phyloP scores from a whole-genome alignment of 2,329 filamentous ascomycete genomes.

The Graphium sp. region DNA sequence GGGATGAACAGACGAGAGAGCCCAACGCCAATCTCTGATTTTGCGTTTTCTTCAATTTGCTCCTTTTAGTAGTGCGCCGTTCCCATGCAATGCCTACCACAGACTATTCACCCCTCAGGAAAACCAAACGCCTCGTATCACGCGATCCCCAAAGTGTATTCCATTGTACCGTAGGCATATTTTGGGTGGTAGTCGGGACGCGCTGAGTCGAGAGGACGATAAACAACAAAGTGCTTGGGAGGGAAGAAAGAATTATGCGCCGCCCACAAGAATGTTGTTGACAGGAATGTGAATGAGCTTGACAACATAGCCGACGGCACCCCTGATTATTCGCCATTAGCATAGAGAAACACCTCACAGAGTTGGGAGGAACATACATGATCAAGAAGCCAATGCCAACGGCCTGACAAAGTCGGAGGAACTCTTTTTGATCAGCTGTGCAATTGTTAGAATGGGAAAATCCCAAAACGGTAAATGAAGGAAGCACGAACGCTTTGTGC shows the following conservation, averaged over 20 bases:
- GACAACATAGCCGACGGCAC: slow-evolving; percentile 52
- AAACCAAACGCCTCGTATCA: not conserved
- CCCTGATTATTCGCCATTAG: slow-evolving; percentile 13
- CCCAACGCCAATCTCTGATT: not conserved
- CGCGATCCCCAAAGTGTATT: too few relatives aligned
- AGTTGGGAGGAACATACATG: slow-evolving; percentile 21
- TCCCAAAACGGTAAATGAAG: not conserved
- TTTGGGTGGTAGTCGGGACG: too few relatives aligned
- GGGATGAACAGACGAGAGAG: slow-evolving; percentile 1
- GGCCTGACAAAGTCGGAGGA: slow-evolving; percentile 31
- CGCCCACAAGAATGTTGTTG: slow-evolving; percentile 53
- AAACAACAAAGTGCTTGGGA: too few relatives aligned
- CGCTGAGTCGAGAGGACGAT: too few relatives aligned
- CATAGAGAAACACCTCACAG: not conserved
- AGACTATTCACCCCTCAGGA: not conserved
- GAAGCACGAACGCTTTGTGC: slow-evolving; percentile 38
- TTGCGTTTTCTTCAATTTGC: not conserved
- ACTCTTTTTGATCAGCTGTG: slow-evolving; percentile 24
- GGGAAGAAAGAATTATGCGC: too few relatives aligned
- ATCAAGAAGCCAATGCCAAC: slow-evolving; percentile 54
- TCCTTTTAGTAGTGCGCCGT: too few relatives aligned
- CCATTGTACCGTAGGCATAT: too few relatives aligned
- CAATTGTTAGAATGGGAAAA: slow-evolving; percentile 1
- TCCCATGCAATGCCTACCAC: too few relatives aligned
- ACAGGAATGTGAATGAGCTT: slow-evolving; percentile 58